A percentile compares a stretch with the other conserved stretches of the same genome.
phyloP scores from a whole-genome alignment of 2,329 filamentous ascomycete genomes.

The Coniochaeta hoffmannii region DNA sequence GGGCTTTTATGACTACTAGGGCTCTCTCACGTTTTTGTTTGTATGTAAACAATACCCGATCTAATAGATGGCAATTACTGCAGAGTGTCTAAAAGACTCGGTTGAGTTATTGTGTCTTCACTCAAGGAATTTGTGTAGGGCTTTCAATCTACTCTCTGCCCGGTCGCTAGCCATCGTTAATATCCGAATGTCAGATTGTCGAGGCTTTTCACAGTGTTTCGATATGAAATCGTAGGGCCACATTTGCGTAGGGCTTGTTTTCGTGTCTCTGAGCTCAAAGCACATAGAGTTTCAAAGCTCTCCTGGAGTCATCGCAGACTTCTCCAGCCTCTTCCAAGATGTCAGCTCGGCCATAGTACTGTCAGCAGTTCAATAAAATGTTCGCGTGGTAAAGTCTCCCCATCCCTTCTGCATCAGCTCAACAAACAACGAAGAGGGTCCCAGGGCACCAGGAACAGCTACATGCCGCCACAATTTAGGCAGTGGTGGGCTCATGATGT shows the following conservation, averaged over 20 bases:
- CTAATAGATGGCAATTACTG: not conserved
- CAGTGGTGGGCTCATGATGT: not conserved
- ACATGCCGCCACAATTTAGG: not conserved
- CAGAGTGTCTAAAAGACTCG: not conserved
- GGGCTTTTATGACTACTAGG: slow-evolving; percentile 84
- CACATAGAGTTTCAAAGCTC: not conserved
- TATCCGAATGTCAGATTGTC: not conserved
- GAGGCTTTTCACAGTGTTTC: not conserved
- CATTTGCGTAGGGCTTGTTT: too few relatives aligned
- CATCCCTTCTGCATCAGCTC: too few relatives aligned
- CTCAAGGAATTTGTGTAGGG: not conserved
- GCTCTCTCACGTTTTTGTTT: not conserved
- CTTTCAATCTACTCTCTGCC: not conserved
- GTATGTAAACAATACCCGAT: not conserved
- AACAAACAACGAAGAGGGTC: not conserved
- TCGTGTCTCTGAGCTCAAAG: too few relatives aligned
- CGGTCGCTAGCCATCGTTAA: not conserved
- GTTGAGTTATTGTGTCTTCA: not conserved
- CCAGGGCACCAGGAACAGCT: not conserved
- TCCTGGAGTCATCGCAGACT: not conserved
- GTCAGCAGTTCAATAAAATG: not conserved
- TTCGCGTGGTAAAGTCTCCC: too few relatives aligned
- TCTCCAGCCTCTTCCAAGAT: not conserved
- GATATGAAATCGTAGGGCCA: not conserved
- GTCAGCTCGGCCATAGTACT: too few relatives aligned